phyloP scores from a whole-genome alignment of 352 stramenopile species.

The Globisporangium cystogenes region DNA sequence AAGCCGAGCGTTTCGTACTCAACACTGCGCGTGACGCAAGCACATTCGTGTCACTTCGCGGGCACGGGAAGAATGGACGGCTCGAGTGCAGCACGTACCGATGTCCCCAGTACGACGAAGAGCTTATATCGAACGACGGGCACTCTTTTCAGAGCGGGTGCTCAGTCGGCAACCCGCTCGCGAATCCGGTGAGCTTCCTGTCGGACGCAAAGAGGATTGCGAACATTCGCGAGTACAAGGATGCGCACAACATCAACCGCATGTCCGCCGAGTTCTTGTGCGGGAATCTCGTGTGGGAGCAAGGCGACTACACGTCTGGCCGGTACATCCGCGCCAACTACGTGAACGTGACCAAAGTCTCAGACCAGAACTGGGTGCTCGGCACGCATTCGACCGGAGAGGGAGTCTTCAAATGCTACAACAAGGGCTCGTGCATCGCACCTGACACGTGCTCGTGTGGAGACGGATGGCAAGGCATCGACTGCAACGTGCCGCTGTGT shows the following conservation, averaged over 20 bases:
- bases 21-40: slow-evolving; percentile 53
- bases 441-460: slow-evolving; percentile 90
- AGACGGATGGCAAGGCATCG: slow-evolving; percentile 91
- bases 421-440: slow-evolving; percentile 89
- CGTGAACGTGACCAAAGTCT: slow-evolving; percentile 87
- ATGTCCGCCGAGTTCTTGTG: slow-evolving; percentile 75
- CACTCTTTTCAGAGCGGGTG: slow-evolving; percentile 93
- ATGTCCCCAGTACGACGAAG: slow-evolving; percentile 77
- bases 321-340: slow-evolving; percentile 89
- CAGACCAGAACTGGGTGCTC: slow-evolving; percentile 62
- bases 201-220: slow-evolving; percentile 29
- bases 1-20: slow-evolving; percentile 86
- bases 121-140: slow-evolving; percentile 91
- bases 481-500: slow-evolving; percentile 94
- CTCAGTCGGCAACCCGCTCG: slow-evolving; percentile 52
- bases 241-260: slow-evolving; percentile 52
- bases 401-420: slow-evolving; percentile 94
- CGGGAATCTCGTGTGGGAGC: slow-evolving; percentile 83
- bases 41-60: slow-evolving; percentile 46
- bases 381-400: slow-evolving; percentile 70
- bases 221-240: slow-evolving; percentile 49
- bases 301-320: slow-evolving; percentile 89
- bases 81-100: slow-evolving; percentile 51
- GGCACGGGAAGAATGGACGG: slow-evolving; percentile 42
- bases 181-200: slow-evolving; percentile 37